Evolutionary conservation across 108 stramenopile species (phyloP).

Genomic region (Skeletonema grethae): DNA sequence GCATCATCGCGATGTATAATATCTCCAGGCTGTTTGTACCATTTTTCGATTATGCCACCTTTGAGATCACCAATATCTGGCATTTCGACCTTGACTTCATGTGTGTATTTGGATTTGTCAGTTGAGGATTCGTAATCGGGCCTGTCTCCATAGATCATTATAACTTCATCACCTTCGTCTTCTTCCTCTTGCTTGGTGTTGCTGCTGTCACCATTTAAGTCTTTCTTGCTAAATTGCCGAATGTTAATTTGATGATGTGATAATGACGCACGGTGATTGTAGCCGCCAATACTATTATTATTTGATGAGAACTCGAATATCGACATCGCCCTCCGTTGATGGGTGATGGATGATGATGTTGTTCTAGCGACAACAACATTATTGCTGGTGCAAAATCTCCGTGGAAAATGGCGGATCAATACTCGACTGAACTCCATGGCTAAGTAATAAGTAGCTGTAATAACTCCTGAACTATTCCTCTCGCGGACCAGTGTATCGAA

Average conservation of each 20-base stretch:
- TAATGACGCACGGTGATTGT: not conserved
- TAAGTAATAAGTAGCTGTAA: no score
- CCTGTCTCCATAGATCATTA: not conserved
- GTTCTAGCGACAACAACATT: not conserved
- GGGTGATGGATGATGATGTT: not conserved
- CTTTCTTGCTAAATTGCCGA: not conserved
- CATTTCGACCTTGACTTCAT: slow-evolving; percentile 47
- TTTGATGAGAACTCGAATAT: not conserved
- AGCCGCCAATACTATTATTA: not conserved
- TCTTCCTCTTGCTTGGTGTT: not conserved
- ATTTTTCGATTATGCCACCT: slow-evolving; percentile 35
- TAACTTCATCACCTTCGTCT: not conserved
- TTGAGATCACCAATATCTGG: slow-evolving; percentile 21
- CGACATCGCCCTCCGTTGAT: not conserved
- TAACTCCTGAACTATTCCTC: no score
- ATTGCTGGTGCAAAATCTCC: not conserved
- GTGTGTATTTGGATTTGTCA: slow-evolving; percentile 29
- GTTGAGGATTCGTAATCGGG: not conserved
- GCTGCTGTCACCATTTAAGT: not conserved
- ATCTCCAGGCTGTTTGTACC: slow-evolving; percentile 49
- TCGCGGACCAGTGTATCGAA: no score
- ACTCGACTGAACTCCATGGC: not conserved
- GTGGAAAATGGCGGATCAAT: not conserved
- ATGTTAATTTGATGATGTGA: not conserved
- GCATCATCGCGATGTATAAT: slow-evolving; percentile 39